Conservation (phyloP, 305 asterid species). For the Salvia sclarea region DNA sequence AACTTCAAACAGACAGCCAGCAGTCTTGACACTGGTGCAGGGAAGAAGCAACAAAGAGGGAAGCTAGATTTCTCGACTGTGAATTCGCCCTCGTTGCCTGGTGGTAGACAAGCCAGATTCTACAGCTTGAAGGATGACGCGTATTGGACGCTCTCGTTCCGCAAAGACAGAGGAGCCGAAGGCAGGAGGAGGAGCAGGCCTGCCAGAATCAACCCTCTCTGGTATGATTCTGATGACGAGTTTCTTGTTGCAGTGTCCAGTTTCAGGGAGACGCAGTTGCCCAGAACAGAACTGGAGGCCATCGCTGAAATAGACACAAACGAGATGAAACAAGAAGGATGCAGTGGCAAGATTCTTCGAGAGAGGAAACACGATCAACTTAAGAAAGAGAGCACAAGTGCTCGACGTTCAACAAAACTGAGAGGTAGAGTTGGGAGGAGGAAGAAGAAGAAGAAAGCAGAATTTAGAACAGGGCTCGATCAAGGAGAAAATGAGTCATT, state of each 20-base stretch:
- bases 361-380: conserved; percentile 19
- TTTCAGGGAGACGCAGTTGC: conserved; percentile 11
- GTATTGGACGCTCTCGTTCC: conserved; percentile 66
- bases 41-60: conserved; percentile 38
- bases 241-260: conserved; percentile 32
- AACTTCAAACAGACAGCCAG: conserved; percentile 53
- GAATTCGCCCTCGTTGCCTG: conserved; percentile 21
- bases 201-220: conserved; percentile 36
- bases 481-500: conserved; percentile 12
- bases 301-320: conserved; percentile 38
- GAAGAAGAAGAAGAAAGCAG: conserved; percentile 36
- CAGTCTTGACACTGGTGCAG: conserved; percentile 25
- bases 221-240: conserved; percentile 44
- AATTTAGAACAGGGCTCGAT: conserved; percentile 20
- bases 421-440: conserved; percentile 28
- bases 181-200: conserved; percentile 30
- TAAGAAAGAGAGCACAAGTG: conserved; percentile 20
- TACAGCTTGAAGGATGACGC: conserved; percentile 52
- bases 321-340: conserved; percentile 35
- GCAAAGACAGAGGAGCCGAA: conserved; percentile 38
- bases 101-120: conserved; percentile 53
- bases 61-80: conserved; percentile 35
- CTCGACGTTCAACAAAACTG: conserved; percentile 31
- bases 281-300: conserved; percentile 28
- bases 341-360: conserved; percentile 11